These are phyloP conservation scores for Pichia deserticola DNA, from an alignment of 805 yeast species.

Conservation along the genomic window DNA sequence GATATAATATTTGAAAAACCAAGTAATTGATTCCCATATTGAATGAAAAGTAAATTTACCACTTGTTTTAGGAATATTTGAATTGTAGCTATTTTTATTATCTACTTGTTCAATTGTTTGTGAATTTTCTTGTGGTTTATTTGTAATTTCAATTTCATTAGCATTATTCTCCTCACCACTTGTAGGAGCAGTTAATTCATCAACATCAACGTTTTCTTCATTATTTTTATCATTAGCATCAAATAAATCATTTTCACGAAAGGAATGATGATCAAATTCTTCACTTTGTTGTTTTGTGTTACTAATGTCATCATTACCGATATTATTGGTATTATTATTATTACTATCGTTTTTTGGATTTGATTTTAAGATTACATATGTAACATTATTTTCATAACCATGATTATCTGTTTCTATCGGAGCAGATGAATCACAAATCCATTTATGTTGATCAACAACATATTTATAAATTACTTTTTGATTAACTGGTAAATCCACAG, in stretches of 20 bases:
- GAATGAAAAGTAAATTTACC: neutral
- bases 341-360: neutral
- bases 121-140: neutral
- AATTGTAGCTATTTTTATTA: neutral
- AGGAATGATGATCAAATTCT: neutral
- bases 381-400: slow-evolving; percentile 23
- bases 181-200: slow-evolving; percentile 2
- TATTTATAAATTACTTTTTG: slow-evolving; percentile 22
- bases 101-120: too few species aligned
- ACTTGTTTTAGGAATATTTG: neutral
- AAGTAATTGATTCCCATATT: slow-evolving; percentile 12
- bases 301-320: neutral
- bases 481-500: neutral
- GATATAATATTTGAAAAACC: slow-evolving; percentile 15
- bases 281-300: neutral
- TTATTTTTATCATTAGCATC: neutral
- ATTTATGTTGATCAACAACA: slow-evolving; percentile 19
- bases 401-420: slow-evolving; percentile 19
- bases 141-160: neutral
- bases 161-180: slow-evolving; percentile 3
- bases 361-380: slow-evolving; percentile 7
- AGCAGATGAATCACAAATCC: slow-evolving; percentile 21
- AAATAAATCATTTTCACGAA: slow-evolving; percentile 2
- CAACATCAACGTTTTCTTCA: neutral
- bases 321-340: neutral